phyloP scores from a whole-genome alignment of 1,284 basidiomycete species.

The Trametes sp. region DNA sequence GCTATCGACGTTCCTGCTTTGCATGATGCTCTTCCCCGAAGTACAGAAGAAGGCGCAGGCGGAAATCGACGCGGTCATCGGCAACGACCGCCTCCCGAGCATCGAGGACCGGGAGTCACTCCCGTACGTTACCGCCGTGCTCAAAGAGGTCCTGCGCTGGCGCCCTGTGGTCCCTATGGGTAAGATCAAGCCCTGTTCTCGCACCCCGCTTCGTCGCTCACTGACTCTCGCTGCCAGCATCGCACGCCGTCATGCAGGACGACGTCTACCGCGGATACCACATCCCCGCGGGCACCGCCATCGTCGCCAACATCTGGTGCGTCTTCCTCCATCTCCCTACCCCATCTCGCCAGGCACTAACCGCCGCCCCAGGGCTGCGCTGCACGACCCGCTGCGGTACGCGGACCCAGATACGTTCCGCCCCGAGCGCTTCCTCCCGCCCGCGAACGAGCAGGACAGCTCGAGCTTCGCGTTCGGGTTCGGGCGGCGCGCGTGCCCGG shows the following conservation, averaged over 20 bases:
- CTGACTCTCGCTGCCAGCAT: not conserved
- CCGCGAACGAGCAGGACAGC: constrained; percentile 6
- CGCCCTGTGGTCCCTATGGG: constrained; percentile 10
- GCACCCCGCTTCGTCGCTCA: too few relatives aligned
- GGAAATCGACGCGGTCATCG: constrained; percentile 38
- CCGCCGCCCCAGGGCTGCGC: constrained; percentile 17
- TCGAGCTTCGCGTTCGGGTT: constrained; percentile 30
- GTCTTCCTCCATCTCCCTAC: not conserved
- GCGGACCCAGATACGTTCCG: constrained; percentile 25
- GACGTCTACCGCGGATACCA: constrained; percentile 4
- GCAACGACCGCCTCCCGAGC: constrained; percentile 25
- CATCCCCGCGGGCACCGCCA: constrained; percentile 1
- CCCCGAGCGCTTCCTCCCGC: constrained; percentile 28
- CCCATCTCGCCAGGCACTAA: not conserved
- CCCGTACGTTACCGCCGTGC: constrained; percentile 28
- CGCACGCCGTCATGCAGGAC: constrained; percentile 7
- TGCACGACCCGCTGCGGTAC: constrained; percentile 18
- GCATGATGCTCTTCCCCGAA: constrained; percentile 14
- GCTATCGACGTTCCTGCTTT: constrained; percentile 10
- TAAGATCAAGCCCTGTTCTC: not conserved
- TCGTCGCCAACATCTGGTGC: constrained; percentile 8
- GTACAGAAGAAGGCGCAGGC: constrained; percentile 33
- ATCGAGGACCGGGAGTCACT: constrained; percentile 23
- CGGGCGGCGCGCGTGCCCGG: constrained; percentile 32
- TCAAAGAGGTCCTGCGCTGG: constrained; percentile 33